Base-by-base conservation (phyloP, 345 rosid species). In the Camelina neglecta region DNA sequence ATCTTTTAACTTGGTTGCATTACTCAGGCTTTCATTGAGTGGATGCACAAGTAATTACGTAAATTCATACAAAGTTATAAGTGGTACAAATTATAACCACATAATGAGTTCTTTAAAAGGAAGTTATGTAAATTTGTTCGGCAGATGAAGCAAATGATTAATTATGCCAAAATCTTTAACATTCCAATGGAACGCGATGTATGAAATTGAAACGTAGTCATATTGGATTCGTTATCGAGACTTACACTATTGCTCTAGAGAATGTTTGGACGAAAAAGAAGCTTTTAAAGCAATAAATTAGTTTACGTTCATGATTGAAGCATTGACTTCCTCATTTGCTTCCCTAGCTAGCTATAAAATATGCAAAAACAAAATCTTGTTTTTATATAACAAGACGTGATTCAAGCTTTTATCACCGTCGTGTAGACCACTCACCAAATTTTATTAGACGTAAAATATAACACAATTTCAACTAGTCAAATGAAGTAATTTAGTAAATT, bases 121-220 rank as follows among this genome's bases (percentile, higher is more conserved):
- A 56, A 49, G 57, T 23, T 48, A 74, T 58, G n/a, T 24, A 66
- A 48, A 39, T 48, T 4, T 57, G 35, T 58, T 66, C 15, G 50
- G 20, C 33, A 63, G 47, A 64, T 45, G 36, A 55, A 41, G 60
- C 24, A 23, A 59, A 67, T 59, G 62, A 75, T 31, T 60, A 50
- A 18, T 63, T 54, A 73, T 73, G 38, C 18, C 18, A 44, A 60
- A 51, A n/a, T 20, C 42, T 60, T 60, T n/a, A 60, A 39, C 51
- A 29, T 9, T 12, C 51, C 6, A 59, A 60, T 60, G 26, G 74
- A 75, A 75, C 60, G 47, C 47, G 73, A 67, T 67, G 35, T 56
- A 26, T 67, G 60, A 67, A 38, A 41, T 49, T 21, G 44, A 66
- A 7, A 75, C 73, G 55, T 67, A 62, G 60, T 59, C 73, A 75